A percentile compares a stretch with the other conserved stretches of the same genome.
Evolutionary conservation across 2,329 filamentous ascomycete genomes (phyloP).

Genomic region (Tolypocladium capitatum): DNA sequence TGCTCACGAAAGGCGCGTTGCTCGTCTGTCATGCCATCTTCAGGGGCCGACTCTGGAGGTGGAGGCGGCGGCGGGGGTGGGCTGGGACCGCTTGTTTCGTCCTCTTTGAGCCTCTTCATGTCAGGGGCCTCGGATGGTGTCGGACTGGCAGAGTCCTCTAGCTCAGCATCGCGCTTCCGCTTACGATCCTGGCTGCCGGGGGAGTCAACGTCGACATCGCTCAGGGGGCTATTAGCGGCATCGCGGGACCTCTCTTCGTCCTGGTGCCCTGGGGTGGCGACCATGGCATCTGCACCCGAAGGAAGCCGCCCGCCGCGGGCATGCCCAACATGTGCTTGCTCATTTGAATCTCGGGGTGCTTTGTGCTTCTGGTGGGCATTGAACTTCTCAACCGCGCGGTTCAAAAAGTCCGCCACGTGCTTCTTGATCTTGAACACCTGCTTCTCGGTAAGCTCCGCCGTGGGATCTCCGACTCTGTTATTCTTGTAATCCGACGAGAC

Average conservation of each 20-base stretch:
- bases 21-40: constrained; percentile 25
- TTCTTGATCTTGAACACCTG: constrained; percentile 72
- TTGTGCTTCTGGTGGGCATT: constrained; percentile 51
- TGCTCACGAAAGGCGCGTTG: constrained; percentile 33
- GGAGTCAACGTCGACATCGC: constrained; percentile 28
- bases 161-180: constrained; percentile 43
- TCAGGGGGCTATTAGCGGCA: constrained; percentile 23
- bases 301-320: constrained; percentile 6
- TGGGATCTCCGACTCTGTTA: constrained; percentile 71
- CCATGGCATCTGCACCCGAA: not conserved
- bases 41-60: constrained; percentile 24
- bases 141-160: constrained; percentile 25
- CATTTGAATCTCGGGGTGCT: constrained; percentile 2
- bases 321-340: not conserved
- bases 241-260: constrained; percentile 6
- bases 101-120: constrained; percentile 38
- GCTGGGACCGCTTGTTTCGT: constrained; percentile 22
- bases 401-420: constrained; percentile 74
- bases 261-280: constrained; percentile 6
- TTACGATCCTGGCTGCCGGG: constrained; percentile 43
- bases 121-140: constrained; percentile 44
- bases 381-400: constrained; percentile 72
- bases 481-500: constrained; percentile 88
- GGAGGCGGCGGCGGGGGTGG: constrained; percentile 37
- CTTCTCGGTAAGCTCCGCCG: constrained; percentile 53